These are phyloP conservation scores for Theobroma grandiflorum DNA, from an alignment of 441 rosid genomes.

Conservation along the genomic window DNA sequence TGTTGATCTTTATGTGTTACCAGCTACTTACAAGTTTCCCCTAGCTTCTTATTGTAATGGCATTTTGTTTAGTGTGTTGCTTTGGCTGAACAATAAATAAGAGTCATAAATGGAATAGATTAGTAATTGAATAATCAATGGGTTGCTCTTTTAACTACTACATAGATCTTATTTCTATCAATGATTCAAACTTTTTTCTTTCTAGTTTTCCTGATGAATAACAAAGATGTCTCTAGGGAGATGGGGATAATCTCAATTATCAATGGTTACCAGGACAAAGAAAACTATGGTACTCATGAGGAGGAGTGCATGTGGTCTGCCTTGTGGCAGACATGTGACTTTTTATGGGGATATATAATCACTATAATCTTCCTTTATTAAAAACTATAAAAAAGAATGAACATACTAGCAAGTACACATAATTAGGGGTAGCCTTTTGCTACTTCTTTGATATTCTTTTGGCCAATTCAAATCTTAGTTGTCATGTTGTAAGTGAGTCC, in stretches of 20 bases:
- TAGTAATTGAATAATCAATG: slow-evolving; percentile 7
- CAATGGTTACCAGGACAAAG: background rate
- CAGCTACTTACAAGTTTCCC: background rate
- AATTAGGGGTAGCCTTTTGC: background rate
- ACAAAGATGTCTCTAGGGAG: too few relatives aligned
- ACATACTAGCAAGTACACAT: background rate
- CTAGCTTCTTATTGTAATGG: slow-evolving; percentile 18
- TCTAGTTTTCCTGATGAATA: too few relatives aligned
- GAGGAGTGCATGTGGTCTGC: slow-evolving; percentile 20
- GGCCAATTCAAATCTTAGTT: background rate
- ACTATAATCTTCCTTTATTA: background rate
- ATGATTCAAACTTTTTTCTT: background rate
- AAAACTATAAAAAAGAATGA: background rate
- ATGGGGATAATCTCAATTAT: background rate
- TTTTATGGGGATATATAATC: background rate
- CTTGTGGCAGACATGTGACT: slow-evolving; percentile 19
- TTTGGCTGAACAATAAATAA: slow-evolving; percentile 25
- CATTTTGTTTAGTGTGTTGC: slow-evolving; percentile 8
- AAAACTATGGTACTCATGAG: background rate
- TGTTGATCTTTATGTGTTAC: background rate
- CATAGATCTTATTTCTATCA: background rate
- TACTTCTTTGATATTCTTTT: background rate
- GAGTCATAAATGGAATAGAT: background rate
- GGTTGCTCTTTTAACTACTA: background rate
- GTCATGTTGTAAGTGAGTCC: background rate